Percentiles rank a stretch among this genome's conserved stretches.
Evolutionary conservation across 768 basidiomycete species (phyloP).

Genomic region (Termitomyces heimii): DNA sequence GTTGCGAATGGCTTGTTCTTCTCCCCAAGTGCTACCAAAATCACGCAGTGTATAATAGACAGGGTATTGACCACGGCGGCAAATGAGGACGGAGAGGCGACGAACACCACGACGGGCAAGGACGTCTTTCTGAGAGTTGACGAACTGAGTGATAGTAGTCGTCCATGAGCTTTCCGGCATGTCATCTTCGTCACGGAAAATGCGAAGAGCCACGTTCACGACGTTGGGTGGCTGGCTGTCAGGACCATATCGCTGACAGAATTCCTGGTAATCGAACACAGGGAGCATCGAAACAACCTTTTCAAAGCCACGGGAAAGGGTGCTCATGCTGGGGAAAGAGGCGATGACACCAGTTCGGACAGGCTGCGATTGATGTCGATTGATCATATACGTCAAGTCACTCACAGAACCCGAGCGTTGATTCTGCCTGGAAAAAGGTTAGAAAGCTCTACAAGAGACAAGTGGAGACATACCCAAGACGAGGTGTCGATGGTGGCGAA

Average conservation of each 20-base stretch:
- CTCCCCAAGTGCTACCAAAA: slow-evolving; percentile 69
- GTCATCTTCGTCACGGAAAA: slow-evolving; percentile 79
- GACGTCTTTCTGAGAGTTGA: slow-evolving; percentile 60
- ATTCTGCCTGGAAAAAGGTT: slow-evolving; percentile 38
- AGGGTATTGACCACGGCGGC: slow-evolving; percentile 88
- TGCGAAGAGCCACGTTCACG: slow-evolving; percentile 87
- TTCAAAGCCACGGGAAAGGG: slow-evolving; percentile 68
- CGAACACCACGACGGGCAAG: slow-evolving; percentile 79
- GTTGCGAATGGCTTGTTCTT: slow-evolving; percentile 96
- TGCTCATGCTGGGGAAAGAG: slow-evolving; percentile 73
- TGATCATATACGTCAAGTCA: slow-evolving; percentile 91
- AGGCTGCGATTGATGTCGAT: slow-evolving; percentile 81
- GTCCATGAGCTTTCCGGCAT: slow-evolving; percentile 75
- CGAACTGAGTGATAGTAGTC: slow-evolving; percentile 59
- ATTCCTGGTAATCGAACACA: slow-evolving; percentile 64
- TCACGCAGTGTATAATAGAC: slow-evolving; percentile 90
- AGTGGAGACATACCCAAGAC: slow-evolving; percentile 39
- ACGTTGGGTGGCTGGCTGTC: slow-evolving; percentile 83
- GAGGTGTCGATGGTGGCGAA: slow-evolving; percentile 81
- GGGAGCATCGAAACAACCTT: slow-evolving; percentile 73
- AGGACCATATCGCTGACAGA: slow-evolving; percentile 67
- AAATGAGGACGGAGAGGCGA: slow-evolving; percentile 87
- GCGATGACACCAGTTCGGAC: slow-evolving; percentile 87
- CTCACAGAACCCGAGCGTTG: slow-evolving; percentile 90
- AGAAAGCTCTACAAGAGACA: neutral